Conservation (phyloP, 345 rosid species). For the Ceriops decandra region DNA sequence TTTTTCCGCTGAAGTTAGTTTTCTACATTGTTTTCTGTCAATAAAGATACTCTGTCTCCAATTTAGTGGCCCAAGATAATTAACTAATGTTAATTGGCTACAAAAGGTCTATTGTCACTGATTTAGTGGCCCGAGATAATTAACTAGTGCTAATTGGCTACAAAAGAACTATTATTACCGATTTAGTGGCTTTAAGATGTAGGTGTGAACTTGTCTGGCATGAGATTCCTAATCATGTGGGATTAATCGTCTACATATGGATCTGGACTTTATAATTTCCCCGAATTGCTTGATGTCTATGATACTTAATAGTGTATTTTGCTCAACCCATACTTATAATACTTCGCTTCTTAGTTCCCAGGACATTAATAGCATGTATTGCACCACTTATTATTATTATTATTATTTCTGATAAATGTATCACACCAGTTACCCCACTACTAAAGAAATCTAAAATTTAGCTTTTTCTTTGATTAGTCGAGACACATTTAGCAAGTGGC, state of each 20-base stretch:
- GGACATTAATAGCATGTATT: too few relatives aligned
- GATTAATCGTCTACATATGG: background rate
- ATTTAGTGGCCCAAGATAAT: constrained; percentile 19
- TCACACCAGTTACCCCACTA: too few relatives aligned
- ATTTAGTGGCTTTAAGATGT: constrained; percentile 8
- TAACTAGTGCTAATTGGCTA: background rate
- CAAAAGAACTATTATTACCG: background rate
- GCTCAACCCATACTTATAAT: too few relatives aligned
- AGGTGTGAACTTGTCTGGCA: background rate
- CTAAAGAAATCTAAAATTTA: background rate
- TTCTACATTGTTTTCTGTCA: constrained; percentile 8
- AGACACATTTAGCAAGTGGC: constrained; percentile 33
- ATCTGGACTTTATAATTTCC: constrained; percentile 3
- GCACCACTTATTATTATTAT: too few relatives aligned
- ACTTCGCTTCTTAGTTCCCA: too few relatives aligned
- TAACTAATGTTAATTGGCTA: background rate
- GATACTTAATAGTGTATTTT: too few relatives aligned
- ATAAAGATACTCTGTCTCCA: constrained; percentile 18
- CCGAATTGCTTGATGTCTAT: too few relatives aligned
- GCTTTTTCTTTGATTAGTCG: constrained; percentile 46
- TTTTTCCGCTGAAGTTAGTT: constrained; percentile 13
- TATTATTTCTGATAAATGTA: too few relatives aligned
- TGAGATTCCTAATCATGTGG: background rate
- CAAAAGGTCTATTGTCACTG: background rate
- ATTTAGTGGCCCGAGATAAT: constrained; percentile 14